Evolutionary conservation across 2,329 filamentous ascomycete genomes (phyloP).

Genomic region (Aspergillus sp.): DNA sequence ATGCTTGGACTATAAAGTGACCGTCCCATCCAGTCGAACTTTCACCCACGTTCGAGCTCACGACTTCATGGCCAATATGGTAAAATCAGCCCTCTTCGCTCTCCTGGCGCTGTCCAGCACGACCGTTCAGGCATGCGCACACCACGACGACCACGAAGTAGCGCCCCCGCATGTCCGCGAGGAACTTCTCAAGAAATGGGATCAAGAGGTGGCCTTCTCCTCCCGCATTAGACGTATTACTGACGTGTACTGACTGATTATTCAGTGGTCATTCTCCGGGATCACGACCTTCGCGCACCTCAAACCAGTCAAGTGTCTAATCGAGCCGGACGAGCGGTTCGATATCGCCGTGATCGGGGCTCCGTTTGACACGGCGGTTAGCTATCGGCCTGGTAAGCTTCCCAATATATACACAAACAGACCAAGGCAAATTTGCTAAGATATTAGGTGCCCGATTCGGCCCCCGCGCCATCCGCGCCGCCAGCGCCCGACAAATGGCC

Average conservation of each 20-base stretch:
- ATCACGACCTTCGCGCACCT: constrained; percentile 69
- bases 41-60: no score
- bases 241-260: no score
- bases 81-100: constrained; percentile 5
- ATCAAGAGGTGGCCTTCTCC: constrained; percentile 34
- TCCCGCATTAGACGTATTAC: not conserved
- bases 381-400: constrained; percentile 54
- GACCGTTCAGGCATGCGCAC: constrained; percentile 28
- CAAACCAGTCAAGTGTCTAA: constrained; percentile 59
- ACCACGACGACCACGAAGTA: constrained; percentile 35
- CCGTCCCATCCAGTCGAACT: no score
- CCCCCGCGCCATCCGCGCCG: constrained; percentile 76
- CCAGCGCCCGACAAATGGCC: constrained; percentile 69
- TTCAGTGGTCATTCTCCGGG: constrained; percentile 59
- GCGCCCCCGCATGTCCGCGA: constrained; percentile 32
- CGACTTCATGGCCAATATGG: not conserved
- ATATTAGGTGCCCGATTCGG: constrained; percentile 65
- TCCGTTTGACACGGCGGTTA: constrained; percentile 66
- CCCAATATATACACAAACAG: not conserved
- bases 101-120: constrained; percentile 25
- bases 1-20: no score
- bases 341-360: constrained; percentile 66
- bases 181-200: constrained; percentile 41
- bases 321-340: constrained; percentile 54
- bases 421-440: no score